Evolutionary conservation across 2,329 filamentous ascomycete species (phyloP), one percentile per base, ranked within the genome.

Genomic region (Magnaporthiopsis rhizophila): DNA sequence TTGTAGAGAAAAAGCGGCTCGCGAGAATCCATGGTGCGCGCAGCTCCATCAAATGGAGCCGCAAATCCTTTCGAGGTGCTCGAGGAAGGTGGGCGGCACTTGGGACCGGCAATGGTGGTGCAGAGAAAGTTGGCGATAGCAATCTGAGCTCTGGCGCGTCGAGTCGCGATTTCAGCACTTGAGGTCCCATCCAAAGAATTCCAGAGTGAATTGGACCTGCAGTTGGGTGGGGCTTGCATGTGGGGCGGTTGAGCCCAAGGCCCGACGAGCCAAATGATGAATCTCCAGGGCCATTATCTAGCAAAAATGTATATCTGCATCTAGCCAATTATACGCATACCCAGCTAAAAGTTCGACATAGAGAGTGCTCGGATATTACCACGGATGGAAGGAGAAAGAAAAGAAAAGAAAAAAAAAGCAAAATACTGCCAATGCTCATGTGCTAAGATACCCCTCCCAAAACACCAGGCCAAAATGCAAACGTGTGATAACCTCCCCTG

Each of bases 1-100:
- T 92, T 93, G 82, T 90, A 95, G 77, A 91, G 81, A 77, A 85
- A 88, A 68, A 84, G 83, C 69, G 84, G 82, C 72, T 84, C 83
- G 72, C 80, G 76, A 71, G 81, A 80, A 72, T 83, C 85, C 89
- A 91, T 91, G 74, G 81, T 85, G 80, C 81, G 80, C 61, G 45
- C 45, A 53, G 45, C 67, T 64, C 86, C 89, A 89, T 89, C 73
- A 72, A 78, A 34, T n/a, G 45, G 45, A 53, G 45, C 45, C 45
- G 45, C 45, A 53, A 24, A 9, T 53, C 45, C 21, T 53, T 53
- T 53, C 7, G 45, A n/a, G 45, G 18, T 53, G 45, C 45, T 53
- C 45, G 45, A 11, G 45, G 45, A 7, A n/a, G 45, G 21, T 8
- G 21, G 45, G 45, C 45, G n/a, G 21, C 45, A 8, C 7, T 9